Conservation (phyloP, 805 yeast species). For the Jamesozyma piceae region DNA sequence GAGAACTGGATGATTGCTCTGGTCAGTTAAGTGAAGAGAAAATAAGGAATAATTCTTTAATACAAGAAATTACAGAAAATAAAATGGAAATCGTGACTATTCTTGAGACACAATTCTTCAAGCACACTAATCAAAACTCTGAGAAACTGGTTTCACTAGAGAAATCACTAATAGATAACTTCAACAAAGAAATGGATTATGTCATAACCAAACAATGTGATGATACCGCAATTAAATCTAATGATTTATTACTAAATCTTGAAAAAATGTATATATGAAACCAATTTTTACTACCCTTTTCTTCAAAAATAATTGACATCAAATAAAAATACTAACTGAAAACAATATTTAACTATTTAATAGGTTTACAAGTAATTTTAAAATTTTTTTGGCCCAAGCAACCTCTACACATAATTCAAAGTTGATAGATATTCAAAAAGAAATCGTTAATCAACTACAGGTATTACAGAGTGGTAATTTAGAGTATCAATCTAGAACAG, state of each 20-base stretch:
- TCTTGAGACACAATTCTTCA: background rate
- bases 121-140: background rate
- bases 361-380: background rate
- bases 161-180: background rate
- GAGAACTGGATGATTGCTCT: constrained; percentile 35
- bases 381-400: background rate
- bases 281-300: background rate
- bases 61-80: constrained; percentile 14
- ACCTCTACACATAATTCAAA: background rate
- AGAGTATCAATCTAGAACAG: background rate
- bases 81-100: constrained; percentile 4
- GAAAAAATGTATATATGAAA: background rate
- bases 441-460: background rate
- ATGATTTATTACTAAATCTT: background rate
- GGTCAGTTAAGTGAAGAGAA: constrained; percentile 42
- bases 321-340: background rate
- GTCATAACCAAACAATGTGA: background rate
- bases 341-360: background rate
- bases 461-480: background rate
- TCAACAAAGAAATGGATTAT: background rate
- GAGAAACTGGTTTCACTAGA: background rate
- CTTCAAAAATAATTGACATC: too few relatives aligned
- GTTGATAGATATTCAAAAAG: background rate
- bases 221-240: background rate
- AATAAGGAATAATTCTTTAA: constrained; percentile 25